Conservation (phyloP, 345 rosid species). For the Euclidium syriacum region DNA sequence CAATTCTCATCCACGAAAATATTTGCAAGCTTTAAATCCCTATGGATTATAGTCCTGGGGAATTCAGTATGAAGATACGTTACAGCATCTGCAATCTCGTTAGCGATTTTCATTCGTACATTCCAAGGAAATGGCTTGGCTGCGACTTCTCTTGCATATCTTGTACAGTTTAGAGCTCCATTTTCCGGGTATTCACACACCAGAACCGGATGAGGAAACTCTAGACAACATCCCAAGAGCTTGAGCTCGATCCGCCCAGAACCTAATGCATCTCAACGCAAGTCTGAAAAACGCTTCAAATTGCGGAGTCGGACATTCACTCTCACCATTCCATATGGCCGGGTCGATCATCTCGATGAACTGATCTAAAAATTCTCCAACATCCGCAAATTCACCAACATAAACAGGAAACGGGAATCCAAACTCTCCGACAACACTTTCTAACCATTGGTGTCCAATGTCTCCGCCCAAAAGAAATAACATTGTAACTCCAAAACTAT, state of each 20-base stretch:
- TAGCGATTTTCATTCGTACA: slow-evolving; percentile 5
- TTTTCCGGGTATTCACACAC: slow-evolving; percentile 18
- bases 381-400: not conserved
- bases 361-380: too few species aligned
- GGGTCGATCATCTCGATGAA: too few species aligned
- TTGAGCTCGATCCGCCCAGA: slow-evolving; percentile 10
- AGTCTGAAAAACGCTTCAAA: not conserved
- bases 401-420: not conserved
- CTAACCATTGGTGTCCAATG: too few species aligned
- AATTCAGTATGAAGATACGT: slow-evolving; percentile 20
- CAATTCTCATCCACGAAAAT: slow-evolving; percentile 17
- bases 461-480: too few species aligned
- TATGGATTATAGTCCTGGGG: slow-evolving; percentile 21
- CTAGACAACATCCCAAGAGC: slow-evolving; percentile 16
- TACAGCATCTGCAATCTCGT: slow-evolving; percentile 15
- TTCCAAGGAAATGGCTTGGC: slow-evolving; percentile 16
- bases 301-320: too few species aligned
- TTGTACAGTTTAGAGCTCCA: slow-evolving; percentile 6
- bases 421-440: too few species aligned
- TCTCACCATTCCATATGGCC: too few species aligned
- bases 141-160: not conserved
- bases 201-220: slow-evolving; percentile 19
- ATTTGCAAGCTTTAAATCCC: slow-evolving; percentile 21
- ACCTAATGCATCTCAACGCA: not conserved
- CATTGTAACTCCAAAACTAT: slow-evolving; percentile 4